Evolutionary conservation across 1,139 yeast genomes (phyloP), one percentile per base, ranked within the genome.

Genomic region (Suhomyces yuchorum): DNA sequence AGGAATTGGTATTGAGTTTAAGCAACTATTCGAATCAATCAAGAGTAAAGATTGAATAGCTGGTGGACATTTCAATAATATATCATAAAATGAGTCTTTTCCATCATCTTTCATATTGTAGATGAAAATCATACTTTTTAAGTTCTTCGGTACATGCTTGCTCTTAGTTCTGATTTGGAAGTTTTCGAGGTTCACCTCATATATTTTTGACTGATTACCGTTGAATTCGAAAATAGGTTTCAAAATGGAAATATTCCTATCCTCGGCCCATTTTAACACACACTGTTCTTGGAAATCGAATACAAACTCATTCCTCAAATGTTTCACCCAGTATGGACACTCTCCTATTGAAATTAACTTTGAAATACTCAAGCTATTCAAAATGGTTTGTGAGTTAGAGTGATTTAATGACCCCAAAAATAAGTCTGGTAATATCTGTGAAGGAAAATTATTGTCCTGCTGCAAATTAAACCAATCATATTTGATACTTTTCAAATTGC

Each of bases 21-120:
- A 43, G 2, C 52, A 51, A 11, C 51, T 42, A 2, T 65, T 65
- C 33, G 63, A 18, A 6, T 46, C 47, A 15, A 62, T 59, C 30
- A 73, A 56, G 30, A 71, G 50, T 42, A 67, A 68, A 12, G 61
- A 56, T 48, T 70, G 75, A 22, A 73, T 58, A 11, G 53, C 55
- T 14, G 57, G 57, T 0, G 77, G 78, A 40, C 71, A 60, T 20
- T 61, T 63, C 12, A 61, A 54, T 38, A 73, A 59, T 38, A 73
- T 55, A n/a, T 67, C 67, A 17, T 59, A 52, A 12, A 73, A 56
- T 15, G 73, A 64, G 52, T 73, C 77, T 44, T 62, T 67, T 1
- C 78, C 78, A 52, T 73, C 78, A 53, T 73, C 78, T 44, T 70
- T 68, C 40, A 73, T 52, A 50, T 71, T 68, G 47, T 70, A 63